Evolutionary conservation across 257 asterid species (phyloP).

Genomic region (Plantago ovata): DNA sequence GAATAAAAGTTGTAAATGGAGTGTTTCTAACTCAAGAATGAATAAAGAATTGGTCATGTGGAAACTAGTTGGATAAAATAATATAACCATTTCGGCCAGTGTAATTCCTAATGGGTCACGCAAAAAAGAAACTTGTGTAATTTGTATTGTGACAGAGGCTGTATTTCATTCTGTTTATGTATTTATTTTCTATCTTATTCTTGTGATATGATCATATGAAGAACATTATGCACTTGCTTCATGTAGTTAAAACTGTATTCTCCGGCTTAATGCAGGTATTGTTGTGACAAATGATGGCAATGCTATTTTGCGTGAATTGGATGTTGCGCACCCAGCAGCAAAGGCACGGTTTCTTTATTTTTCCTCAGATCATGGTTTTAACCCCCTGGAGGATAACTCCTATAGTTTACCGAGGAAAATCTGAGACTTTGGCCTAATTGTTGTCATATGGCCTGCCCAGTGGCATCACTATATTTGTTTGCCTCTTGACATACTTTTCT

Average conservation of each 20-base stretch:
- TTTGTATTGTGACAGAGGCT: no score
- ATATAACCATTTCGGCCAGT: no score
- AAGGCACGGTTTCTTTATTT: conserved; percentile 44
- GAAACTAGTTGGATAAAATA: no score
- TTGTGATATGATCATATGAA: not conserved
- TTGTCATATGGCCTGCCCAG: not conserved
- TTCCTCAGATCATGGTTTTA: not conserved
- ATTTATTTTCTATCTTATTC: not conserved
- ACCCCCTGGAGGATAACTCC: not conserved
- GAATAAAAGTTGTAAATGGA: no score
- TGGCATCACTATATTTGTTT: not conserved
- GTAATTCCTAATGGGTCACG: no score
- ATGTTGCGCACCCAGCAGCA: conserved; percentile 96
- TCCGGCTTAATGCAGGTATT: conserved; percentile 49
- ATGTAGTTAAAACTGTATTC: conserved; percentile 7
- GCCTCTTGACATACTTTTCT: conserved; percentile 15
- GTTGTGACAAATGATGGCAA: conserved; percentile 98
- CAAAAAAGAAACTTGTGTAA: no score
- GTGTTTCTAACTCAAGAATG: no score
- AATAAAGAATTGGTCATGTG: no score
- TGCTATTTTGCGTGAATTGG: conserved; percentile 92
- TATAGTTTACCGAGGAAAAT: not conserved
- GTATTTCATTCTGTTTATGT: conserved; percentile 1
- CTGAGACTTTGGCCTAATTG: not conserved
- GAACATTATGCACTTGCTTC: not conserved